These are phyloP conservation scores for Aspergillus felis DNA, from an alignment of 2,329 filamentous ascomycete genomes.

Conservation along the genomic window DNA sequence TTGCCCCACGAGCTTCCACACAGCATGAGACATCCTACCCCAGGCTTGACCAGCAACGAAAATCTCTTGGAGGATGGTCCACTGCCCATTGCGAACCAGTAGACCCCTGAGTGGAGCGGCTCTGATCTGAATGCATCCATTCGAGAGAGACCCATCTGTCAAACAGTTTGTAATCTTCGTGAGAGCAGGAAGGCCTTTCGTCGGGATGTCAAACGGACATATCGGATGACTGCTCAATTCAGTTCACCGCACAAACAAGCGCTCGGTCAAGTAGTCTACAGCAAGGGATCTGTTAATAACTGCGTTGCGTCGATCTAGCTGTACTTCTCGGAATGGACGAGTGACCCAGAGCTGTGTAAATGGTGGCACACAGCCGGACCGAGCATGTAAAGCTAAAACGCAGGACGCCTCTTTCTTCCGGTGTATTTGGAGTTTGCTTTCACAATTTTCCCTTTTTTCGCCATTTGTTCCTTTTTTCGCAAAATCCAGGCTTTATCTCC, in stretches of 20 bases:
- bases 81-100: not conserved
- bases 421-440: conserved; percentile 93
- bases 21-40: not conserved
- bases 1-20: not conserved
- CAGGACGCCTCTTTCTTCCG: conserved; percentile 75
- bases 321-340: not conserved
- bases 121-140: not conserved
- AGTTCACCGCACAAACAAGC: not conserved
- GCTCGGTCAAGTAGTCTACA: not conserved
- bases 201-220: not conserved
- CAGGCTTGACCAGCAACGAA: not conserved
- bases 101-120: not conserved
- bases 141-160: not conserved
- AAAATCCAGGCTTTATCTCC: conserved; percentile 50
- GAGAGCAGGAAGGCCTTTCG: not conserved
- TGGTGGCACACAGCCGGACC: not conserved
- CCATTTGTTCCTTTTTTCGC: conserved; percentile 82
- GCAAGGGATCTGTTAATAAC: not conserved
- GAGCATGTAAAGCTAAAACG: conserved; percentile 56
- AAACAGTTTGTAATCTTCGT: not conserved
- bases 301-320: not conserved
- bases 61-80: not conserved
- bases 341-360: not conserved
- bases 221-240: not conserved
- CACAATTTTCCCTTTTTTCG: conserved; percentile 89